Conservation (phyloP, 257 asterid genomes). For the Cordia subcordata region DNA sequence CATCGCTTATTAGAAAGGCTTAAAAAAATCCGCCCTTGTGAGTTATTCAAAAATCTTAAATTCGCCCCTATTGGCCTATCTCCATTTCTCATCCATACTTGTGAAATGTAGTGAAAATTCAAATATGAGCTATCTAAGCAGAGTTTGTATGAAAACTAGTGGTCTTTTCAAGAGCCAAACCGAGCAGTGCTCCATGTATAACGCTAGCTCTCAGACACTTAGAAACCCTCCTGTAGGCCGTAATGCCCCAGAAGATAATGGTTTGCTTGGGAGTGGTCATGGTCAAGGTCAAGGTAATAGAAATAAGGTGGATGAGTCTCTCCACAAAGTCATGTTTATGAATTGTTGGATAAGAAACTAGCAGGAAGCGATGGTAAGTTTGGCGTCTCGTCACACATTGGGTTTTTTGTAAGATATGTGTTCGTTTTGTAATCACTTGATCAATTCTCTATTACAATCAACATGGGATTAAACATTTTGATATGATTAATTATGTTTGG, state of each 20-base stretch:
- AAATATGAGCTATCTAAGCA: constrained; percentile 15
- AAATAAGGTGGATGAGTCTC: constrained; percentile 17
- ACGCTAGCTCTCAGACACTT: neutral
- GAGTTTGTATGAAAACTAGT: constrained; percentile 15
- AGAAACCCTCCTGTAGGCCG: neutral
- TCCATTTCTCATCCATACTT: neutral
- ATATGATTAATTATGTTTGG: no score
- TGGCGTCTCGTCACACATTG: no score
- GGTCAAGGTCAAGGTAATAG: constrained; percentile 2
- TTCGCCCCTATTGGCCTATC: no score
- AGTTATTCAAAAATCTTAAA: no score
- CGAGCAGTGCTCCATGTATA: constrained; percentile 10
- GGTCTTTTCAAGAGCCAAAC: constrained; percentile 10
- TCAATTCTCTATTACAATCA: no score
- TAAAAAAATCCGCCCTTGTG: no score
- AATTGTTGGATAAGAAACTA: constrained; percentile 23
- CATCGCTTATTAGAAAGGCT: no score
- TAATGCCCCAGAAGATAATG: neutral
- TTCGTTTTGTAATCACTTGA: no score
- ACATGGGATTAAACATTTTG: no score
- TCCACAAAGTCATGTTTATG: constrained; percentile 21
- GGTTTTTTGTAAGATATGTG: no score
- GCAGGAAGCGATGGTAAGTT: neutral
- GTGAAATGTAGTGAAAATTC: neutral
- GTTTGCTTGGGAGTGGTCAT: neutral